phyloP scores from a whole-genome alignment of 176 grass and related monocot genomes.

The Themeda triandra region DNA sequence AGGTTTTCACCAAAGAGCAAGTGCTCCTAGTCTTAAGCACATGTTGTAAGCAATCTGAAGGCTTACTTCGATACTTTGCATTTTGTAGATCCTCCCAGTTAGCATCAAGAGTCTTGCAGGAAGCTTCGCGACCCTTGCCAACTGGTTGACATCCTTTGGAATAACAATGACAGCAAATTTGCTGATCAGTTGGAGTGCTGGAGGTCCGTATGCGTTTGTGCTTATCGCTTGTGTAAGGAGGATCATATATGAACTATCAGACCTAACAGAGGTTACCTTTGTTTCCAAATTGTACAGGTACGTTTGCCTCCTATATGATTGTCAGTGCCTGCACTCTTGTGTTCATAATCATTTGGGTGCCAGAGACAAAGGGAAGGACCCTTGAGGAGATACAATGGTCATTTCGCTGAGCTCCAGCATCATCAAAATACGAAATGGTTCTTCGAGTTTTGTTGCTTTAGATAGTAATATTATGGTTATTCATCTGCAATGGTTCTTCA shows the following conservation, averaged over 20 bases:
- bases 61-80: not conserved
- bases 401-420: conserved; percentile 44
- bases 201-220: conserved; percentile 44
- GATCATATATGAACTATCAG: not conserved
- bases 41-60: not conserved
- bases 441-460: conserved; percentile 1
- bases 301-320: conserved; percentile 64
- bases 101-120: conserved; percentile 91
- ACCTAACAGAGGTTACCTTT: conserved; percentile 5
- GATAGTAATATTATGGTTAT: not conserved
- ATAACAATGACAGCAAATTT: conserved; percentile 95
- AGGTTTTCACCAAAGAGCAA: not conserved
- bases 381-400: conserved; percentile 94
- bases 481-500: not conserved
- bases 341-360: conserved; percentile 84
- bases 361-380: conserved; percentile 94
- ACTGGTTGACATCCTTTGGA: conserved; percentile 81
- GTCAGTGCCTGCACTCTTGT: conserved; percentile 62
- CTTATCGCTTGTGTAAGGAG: not conserved
- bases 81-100: conserved; percentile 56
- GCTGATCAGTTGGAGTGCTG: conserved; percentile 77
- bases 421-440: not conserved
- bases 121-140: conserved; percentile 81
- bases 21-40: not conserved
- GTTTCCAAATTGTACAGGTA: conserved; percentile 46